Conservation (phyloP, 2,329 filamentous ascomycete genomes). For the Harringtonia lauricola region DNA sequence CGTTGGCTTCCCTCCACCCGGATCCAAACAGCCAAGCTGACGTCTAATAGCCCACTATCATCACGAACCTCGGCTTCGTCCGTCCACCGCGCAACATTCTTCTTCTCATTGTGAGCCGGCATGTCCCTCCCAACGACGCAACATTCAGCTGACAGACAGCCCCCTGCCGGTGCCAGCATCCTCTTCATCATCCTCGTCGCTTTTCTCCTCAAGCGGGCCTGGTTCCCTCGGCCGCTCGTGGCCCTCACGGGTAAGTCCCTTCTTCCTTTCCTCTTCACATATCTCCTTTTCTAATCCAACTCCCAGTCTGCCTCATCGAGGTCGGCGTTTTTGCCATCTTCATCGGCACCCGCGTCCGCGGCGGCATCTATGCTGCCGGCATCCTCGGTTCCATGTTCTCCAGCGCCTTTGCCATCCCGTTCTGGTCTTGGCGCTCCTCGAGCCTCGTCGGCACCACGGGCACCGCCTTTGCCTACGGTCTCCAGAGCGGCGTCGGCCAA, state of each 20-base stretch:
- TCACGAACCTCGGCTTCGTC: constrained; percentile 3
- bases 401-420: constrained; percentile 6
- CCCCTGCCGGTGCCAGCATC: constrained; percentile 3
- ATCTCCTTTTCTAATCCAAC: not conserved
- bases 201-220: constrained; percentile 3
- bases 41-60: not conserved
- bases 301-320: constrained; percentile 1
- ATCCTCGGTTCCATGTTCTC: not conserved
- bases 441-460: constrained; percentile 6
- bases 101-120: constrained; percentile 3
- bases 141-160: constrained; percentile 1
- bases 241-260: not conserved
- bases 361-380: not conserved
- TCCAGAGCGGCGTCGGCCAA: constrained; percentile 8
- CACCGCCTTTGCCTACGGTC: constrained; percentile 5
- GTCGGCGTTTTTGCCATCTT: constrained; percentile 9
- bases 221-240: constrained; percentile 4
- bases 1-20: no score
- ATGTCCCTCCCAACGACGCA: no score
- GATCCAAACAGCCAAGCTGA: not conserved
- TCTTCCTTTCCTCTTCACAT: not conserved
- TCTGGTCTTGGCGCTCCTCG: constrained; percentile 8
- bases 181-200: constrained; percentile 1
- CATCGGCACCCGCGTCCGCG: constrained; percentile 1
- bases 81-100: constrained; percentile 5